Conservation (phyloP, 305 asterid genomes). For the Fraxinus nigra region DNA sequence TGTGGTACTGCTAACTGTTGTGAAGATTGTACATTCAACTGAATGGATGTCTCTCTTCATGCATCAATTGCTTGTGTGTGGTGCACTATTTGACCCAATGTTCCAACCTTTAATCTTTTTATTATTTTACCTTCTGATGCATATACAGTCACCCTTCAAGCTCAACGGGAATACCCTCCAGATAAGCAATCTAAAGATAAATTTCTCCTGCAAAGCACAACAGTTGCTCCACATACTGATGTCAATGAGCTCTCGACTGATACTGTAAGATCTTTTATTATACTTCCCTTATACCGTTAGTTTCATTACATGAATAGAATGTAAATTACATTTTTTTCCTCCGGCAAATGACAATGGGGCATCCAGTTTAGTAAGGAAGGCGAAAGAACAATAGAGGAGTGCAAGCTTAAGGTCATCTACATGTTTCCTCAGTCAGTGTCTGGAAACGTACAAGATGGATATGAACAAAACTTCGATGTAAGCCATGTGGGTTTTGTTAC, state of each 20-base stretch:
- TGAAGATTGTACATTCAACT: not conserved
- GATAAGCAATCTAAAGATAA: slow-evolving; percentile 84
- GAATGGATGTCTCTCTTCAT: not conserved
- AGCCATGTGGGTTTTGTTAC: slow-evolving; percentile 38
- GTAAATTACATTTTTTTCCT: not conserved
- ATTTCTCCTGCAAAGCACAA: slow-evolving; percentile 70
- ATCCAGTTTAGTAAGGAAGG: slow-evolving; percentile 64
- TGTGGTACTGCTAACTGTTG: not conserved
- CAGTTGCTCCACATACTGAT: slow-evolving; percentile 48
- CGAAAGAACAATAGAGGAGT: slow-evolving; percentile 54
- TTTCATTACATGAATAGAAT: not conserved
- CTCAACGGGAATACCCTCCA: slow-evolving; percentile 68
- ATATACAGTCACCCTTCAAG: slow-evolving; percentile 76
- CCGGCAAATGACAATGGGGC: slow-evolving; percentile 8
- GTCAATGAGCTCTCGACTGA: slow-evolving; percentile 64
- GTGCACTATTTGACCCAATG: not conserved
- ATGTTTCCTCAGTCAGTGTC: slow-evolving; percentile 34
- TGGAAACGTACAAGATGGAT: slow-evolving; percentile 32
- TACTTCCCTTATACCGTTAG: not conserved
- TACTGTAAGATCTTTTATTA: slow-evolving; percentile 40
- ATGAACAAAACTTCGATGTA: slow-evolving; percentile 27
- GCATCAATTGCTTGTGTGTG: not conserved
- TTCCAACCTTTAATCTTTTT: not conserved
- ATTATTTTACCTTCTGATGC: slow-evolving; percentile 17
- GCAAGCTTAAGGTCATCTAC: slow-evolving; percentile 72